These are phyloP conservation scores for Ganoderma sp. DNA, from an alignment of 1,284 basidiomycete species.

Conservation along the genomic window DNA sequence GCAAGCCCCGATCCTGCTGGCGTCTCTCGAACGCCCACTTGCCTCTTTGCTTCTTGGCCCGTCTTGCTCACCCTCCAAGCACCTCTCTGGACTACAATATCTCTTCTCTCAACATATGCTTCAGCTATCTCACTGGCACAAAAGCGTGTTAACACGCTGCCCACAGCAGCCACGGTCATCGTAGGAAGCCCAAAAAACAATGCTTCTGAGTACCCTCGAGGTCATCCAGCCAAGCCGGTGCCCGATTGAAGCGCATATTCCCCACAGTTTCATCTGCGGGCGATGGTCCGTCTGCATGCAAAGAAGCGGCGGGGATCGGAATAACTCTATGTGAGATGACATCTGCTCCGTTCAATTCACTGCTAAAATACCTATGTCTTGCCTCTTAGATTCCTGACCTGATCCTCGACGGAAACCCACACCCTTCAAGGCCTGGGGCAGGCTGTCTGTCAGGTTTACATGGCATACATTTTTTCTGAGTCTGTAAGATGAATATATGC, in stretches of 20 bases:
- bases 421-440: background rate
- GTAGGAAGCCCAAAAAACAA: background rate
- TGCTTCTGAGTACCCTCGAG: slow-evolving; percentile 5
- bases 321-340: background rate
- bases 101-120: background rate
- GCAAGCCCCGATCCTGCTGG: background rate
- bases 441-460: too few species aligned
- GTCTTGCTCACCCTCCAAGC: background rate
- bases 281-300: background rate
- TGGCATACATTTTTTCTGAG: background rate
- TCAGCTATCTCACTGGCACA: background rate
- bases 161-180: background rate
- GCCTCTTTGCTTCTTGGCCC: background rate
- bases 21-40: background rate
- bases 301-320: background rate
- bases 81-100: background rate
- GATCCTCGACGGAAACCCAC: background rate
- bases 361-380: background rate
- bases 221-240: background rate
- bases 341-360: background rate
- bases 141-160: background rate
- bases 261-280: background rate
- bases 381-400: background rate
- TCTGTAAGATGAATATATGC: background rate
- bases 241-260: background rate